A percentile compares a stretch with the other conserved stretches of the same genome.
Evolutionary conservation across 768 basidiomycete genomes (phyloP).

Genomic region (Naematelia aurantialba): DNA sequence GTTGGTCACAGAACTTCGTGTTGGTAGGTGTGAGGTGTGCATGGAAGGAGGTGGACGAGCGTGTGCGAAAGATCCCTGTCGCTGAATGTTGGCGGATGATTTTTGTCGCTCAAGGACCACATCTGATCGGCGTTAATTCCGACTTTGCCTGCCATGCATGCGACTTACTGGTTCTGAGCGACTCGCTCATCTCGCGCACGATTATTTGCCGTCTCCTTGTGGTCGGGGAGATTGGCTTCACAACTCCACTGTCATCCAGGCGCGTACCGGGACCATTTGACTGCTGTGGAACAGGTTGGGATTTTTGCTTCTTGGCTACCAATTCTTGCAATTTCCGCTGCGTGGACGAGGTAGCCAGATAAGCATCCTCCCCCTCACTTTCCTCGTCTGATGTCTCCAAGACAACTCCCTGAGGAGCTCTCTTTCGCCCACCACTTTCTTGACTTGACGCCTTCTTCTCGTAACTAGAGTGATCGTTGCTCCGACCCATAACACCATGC

Average conservation of each 20-base stretch:
- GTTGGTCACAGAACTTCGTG: constrained; percentile 25
- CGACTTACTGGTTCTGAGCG: constrained; percentile 39
- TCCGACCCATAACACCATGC: constrained; percentile 4
- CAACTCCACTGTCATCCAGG: constrained; percentile 18
- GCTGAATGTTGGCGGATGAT: constrained; percentile 17
- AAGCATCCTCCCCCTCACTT: constrained; percentile 28
- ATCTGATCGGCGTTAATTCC: constrained; percentile 20
- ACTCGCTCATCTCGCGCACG: constrained; percentile 43
- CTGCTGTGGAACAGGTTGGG: constrained; percentile 6
- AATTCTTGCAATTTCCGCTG: constrained; percentile 33
- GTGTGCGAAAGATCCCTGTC: constrained; percentile 2
- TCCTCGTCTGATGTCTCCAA: constrained; percentile 31
- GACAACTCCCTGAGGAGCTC: constrained; percentile 23
- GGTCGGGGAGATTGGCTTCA: constrained; percentile 35
- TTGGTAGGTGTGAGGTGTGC: constrained; percentile 18
- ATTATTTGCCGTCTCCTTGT: constrained; percentile 39
- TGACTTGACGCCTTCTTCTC: constrained; percentile 6
- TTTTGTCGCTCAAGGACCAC: constrained; percentile 42
- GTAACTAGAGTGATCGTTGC: constrained; percentile 1
- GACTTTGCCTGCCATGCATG: neutral
- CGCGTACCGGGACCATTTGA: constrained; percentile 7
- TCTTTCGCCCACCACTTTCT: constrained; percentile 2
- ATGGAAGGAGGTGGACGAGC: constrained; percentile 22
- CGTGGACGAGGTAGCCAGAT: constrained; percentile 34
- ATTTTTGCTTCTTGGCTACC: constrained; percentile 30